Evolutionary conservation across 129 eudicot genomes (phyloP), one percentile per base, ranked within the genome.

Genomic region (Smallanthus sonchifolius): DNA sequence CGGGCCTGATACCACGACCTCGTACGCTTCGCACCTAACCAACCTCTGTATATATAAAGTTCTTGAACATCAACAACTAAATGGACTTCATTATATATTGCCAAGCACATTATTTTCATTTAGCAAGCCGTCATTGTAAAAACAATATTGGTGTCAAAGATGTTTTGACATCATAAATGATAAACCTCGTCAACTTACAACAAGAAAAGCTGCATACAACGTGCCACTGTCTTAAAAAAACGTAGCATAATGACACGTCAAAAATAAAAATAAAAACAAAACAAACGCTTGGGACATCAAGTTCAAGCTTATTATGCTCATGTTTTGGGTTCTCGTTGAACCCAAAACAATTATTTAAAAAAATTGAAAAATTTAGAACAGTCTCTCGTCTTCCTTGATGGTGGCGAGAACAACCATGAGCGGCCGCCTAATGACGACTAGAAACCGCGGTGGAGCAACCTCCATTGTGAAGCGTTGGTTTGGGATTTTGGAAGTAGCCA

Each of bases 361-460:
- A 11, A n/a, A n/a, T 3, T n/a, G 5, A 67, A 13, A 20, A 73
- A 24, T 8, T 19, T 9, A 69, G 34, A 77, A n/a, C 34, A 66
- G 61, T 42, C 47, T 44, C 82, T 90, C 88, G 15, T 87, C 89
- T 74, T 90, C 96, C 0, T 79, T 67, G 65, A 90, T 90, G 75
- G 96, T 90, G 40, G 91, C 87, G 38, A 90, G 44, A 15, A 73
- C 82, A 32, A 75, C 83, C 38, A 20, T 62, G 7, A 78, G 28
- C 3, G 88, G 92, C 4, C 89, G 84, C 82, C 77, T 85, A 2
- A 76, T 73, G 45, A 85, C 76, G 1, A 80, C 77, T 67, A 87
- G 61, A 35, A 90, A 67, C 34, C 54, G 83, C 1, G 87, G 89
- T 0, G 91, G 96, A 81, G 94, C 91, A 49, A 90, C 96, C 82